Base-by-base conservation (phyloP, 1,284 basidiomycete genomes). In the Microbotryomycetes sp. region DNA sequence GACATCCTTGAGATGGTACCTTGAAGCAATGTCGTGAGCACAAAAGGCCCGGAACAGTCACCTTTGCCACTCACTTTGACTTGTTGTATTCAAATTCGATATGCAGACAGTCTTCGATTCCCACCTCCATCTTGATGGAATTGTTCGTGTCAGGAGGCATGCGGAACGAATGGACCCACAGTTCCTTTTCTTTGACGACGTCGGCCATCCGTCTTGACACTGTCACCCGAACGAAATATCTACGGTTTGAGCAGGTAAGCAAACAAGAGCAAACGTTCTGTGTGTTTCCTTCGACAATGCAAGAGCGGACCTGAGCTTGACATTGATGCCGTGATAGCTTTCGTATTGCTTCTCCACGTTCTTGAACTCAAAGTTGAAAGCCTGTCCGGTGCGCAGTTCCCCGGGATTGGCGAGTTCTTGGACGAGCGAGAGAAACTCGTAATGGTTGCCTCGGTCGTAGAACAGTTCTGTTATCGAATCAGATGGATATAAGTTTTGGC, bases 1-100 rank as follows among this genome's bases (percentile, higher is more conserved):
- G 61, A 97, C 94, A 75, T 98, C 96, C 77, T 97, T 98, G 63
- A 98, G 79, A 74, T 98, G 94, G 75, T 98, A 98, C 76, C 91
- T 96, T 56, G 18, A 15, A 9, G 2, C 16, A 24, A 24, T 3
- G 15, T 13, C 24, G 11, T 45, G n/a, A 55, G 45, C 24, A 4
- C 45, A 18, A 13, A 18, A 51, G n/a, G 15, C n/a, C 26, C 23
- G 6, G 5, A 52, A 29, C n/a, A 0, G 9, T 45, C 46, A 47
- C 6, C n/a, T 48, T 9, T 27, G 30, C 35, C 18, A 79, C 86
- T 66, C 66, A 89, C 91, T 97, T 97, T 61, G 92, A 96, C 76
- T 97, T 97, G 81, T 98, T 97, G 79, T 98, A 97, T 78, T 98
- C 94, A 72, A 98, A 97, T 76, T 98, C 94, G 73, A 98, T 98